Evolutionary conservation across 306 rosid genomes (phyloP), one percentile per base, ranked within the genome.

Genomic region (Elaeagnus macrophylla): DNA sequence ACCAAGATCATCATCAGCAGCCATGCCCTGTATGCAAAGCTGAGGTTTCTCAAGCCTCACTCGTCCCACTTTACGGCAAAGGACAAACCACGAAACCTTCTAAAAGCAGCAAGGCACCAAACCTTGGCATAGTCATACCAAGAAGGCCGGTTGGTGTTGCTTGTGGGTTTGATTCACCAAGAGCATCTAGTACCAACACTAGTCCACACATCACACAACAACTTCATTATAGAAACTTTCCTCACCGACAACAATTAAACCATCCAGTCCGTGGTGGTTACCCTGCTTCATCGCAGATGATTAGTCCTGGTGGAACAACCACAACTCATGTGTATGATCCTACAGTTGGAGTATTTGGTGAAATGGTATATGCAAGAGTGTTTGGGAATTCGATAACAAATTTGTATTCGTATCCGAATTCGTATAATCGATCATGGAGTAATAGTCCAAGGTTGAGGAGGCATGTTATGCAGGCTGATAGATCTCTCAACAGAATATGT

Each of bases 21-120:
- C 80, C 52, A 5, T 91, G 97, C 68, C 94, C 97, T 5, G 95
- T 91, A 2, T 91, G 97, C 80, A 91, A 91, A 77, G 72, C 95
- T 48, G 73, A 86, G 38, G 78, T 91, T 7, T 81, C 91, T 14
- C 58, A 80, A 13, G 55, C 81, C n/a, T 79, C 89, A 16, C 67
- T 91, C 11, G 69, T 86, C 65, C 97, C 97, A 0, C 67, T 91
- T 19, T 91, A 86, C 7, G 86, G 95, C 41, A 80, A 72, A 0
- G 82, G 83, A 67, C 77, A 66, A 37, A 72, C 71, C 37, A 17
- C 73, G 1, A 18, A 47, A 50, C 75, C 80, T 51, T 70, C 96
- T 11, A 67, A 78, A 43, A 47, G 44, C 56, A 69, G 66, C 56
- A 62, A 67, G 10, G 47, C 32, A 2, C 32, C 60, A 12, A 53